Evolutionary conservation across 2,329 filamentous ascomycete species (phyloP).

Genomic region (Beauveria medogensis): DNA sequence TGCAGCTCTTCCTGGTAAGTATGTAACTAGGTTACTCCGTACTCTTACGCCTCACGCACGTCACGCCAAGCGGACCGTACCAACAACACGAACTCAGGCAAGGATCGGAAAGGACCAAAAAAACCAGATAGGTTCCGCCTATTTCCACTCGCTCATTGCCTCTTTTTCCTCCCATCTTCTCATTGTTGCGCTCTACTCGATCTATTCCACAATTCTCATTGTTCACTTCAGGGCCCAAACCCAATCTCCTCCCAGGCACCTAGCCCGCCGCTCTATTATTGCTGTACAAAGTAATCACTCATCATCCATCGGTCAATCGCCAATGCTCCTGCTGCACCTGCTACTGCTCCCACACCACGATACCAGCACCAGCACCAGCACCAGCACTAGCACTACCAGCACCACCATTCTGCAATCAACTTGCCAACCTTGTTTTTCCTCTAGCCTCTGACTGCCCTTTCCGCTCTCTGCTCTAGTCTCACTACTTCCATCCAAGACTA

Average conservation of each 20-base stretch:
- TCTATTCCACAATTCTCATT: not conserved
- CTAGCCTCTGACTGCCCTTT: slow-evolving; percentile 1
- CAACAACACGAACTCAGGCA: not conserved
- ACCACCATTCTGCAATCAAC: not conserved
- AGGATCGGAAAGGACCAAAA: not conserved
- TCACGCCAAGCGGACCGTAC: slow-evolving; percentile 6
- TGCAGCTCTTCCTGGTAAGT: too few species aligned
- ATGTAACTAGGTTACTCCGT: not conserved
- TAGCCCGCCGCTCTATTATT: too few species aligned
- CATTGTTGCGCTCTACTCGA: too few species aligned
- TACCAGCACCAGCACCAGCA: not conserved
- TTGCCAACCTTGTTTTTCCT: not conserved
- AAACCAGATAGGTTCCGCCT: slow-evolving; percentile 4
- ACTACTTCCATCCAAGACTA: not conserved
- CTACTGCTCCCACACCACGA: not conserved
- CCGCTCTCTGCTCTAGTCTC: not conserved
- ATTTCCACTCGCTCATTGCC: not conserved
- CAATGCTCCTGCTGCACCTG: not conserved
- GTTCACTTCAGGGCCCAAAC: not conserved
- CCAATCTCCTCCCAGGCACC: too few species aligned
- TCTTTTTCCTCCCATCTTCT: not conserved
- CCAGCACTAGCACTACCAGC: too few species aligned
- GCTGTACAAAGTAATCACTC: too few species aligned
- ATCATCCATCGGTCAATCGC: not conserved
- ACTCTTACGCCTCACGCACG: slow-evolving; percentile 1